These are phyloP conservation scores for Moesziomyces sp. DNA, from an alignment of 1,284 basidiomycete species.

Conservation along the genomic window DNA sequence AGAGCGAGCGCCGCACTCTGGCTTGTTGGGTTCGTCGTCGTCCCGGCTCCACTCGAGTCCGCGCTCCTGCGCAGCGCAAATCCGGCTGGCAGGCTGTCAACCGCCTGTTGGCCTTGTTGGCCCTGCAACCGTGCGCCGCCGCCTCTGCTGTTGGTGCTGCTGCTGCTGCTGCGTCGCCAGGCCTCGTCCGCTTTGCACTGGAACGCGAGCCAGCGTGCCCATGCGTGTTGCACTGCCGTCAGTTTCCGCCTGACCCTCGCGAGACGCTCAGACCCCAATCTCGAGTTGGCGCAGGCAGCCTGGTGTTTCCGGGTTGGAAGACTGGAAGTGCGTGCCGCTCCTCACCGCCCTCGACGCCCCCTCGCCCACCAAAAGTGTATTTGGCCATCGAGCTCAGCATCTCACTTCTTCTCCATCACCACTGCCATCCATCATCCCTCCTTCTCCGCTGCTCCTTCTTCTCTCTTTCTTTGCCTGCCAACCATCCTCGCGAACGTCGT, in stretches of 20 bases:
- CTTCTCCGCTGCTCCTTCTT: conserved; percentile 8
- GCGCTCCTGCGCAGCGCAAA: neutral
- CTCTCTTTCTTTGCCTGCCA: conserved; percentile 14
- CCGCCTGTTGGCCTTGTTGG: conserved; percentile 1
- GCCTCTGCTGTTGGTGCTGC: neutral
- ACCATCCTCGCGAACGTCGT: conserved; percentile 21
- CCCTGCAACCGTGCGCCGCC: too few species aligned
- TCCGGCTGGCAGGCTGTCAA: too few species aligned
- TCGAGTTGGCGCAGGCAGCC: too few species aligned
- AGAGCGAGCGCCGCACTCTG: neutral
- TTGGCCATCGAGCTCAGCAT: neutral
- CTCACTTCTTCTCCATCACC: conserved; percentile 17
- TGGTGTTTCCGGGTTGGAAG: too few species aligned
- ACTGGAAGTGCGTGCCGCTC: too few species aligned
- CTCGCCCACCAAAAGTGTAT: too few species aligned
- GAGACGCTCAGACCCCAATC: too few species aligned
- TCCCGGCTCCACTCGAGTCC: neutral
- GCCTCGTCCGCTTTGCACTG: too few species aligned
- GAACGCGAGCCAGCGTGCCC: too few species aligned
- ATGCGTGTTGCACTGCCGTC: too few species aligned
- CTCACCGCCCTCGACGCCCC: too few species aligned
- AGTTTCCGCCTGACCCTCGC: too few species aligned
- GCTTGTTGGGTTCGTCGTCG: conserved; percentile 6
- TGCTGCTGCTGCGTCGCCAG: neutral
- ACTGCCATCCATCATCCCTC: conserved; percentile 8